Base-by-base conservation (phyloP, 1,284 basidiomycete species). In the Microbotryum violaceum region DNA sequence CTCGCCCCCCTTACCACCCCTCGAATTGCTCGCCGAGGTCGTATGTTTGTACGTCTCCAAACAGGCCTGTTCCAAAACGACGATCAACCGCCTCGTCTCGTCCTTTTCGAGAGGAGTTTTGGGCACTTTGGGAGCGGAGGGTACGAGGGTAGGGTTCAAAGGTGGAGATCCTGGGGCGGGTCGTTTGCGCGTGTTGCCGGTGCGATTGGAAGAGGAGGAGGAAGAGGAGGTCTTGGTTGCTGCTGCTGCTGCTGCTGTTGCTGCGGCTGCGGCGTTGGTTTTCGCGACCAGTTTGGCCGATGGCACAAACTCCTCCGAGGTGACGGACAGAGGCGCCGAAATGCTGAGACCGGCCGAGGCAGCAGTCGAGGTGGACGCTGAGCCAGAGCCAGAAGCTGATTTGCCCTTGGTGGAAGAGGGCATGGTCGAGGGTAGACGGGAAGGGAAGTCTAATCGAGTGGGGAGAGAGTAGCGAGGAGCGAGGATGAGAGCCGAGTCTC, bases 11-110 rank as follows among this genome's bases (percentile, higher is more conserved):
- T 77, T 74, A 6, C 74, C 72, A 51, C 76, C 77, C 67, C 77
- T 75, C 6, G 75, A 77, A 18, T 18, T 42, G n/a, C 76, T 76
- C 12, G 70, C 66, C 42, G 78, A 78, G 6, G 37, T 42, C 16
- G 37, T 42, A 27, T 97, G 84, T 62, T 90, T 84, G 79, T 97
- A 98, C 3, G 91, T 90, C 78, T 98, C 69, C 53, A 98, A 79
- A 75, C 94, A 98, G 0, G 94, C 94, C 69, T 90, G 87, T 75
- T 91, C 90, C 45, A 98, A 79, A 3, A 98, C 83, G 52, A 98
- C 92, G 69, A 89, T 96, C 29, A 98, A 78, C 56, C 86, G 78
- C 42, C 89, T 81, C 57, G 85, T 85, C 29, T 79, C 79, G 42
- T 86, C 82, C 61, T 84, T 72, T 79, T 80, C 78, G 46, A 74